Evolutionary conservation across 2,329 filamentous ascomycete species (phyloP), one percentile per base, ranked within the genome.

Genomic region (Neobulgaria alba): DNA sequence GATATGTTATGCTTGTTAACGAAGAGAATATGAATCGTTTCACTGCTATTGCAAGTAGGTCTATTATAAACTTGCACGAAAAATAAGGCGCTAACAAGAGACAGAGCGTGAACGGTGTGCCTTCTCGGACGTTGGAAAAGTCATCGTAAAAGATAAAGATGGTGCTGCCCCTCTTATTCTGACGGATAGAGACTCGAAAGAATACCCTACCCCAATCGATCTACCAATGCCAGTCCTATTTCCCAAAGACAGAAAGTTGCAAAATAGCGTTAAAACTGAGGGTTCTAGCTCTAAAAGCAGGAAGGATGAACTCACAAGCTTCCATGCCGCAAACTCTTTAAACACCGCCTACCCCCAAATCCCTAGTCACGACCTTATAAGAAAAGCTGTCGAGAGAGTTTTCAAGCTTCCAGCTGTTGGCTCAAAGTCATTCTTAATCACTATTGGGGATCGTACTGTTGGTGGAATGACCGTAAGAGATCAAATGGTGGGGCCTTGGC

Each of bases 401-500:
- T 78, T 96, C 40, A 77, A 78, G 36, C 71, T 96, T 38, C 90
- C 92, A 15, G 77, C 89, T 1, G 92, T 96, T 16, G 90, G 88
- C n/a, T 95, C 89, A 16, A 96, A 96, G 65, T 88, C 83, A 16
- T 98, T 96, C 69, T 72, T 98, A 29, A 95, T 98, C 57, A 96
- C 92, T 2, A 98, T 96, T 51, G 89, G 85, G 36, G 92, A 96
- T 62, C 78, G 92, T 47, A 87, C 84, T 19, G 89, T 96, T 20
- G 90, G 90, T 50, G 92, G 90, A 37, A 72, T 96, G 43, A 88
- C 86, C 5, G 79, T 83, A 8, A 77, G 89, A 49, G 92, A 96
- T 59, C 92, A 96, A 63, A 89, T 96, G 77, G 90, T 95, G 39
- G 92, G 92, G 1, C 87, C 85, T 37, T 96, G 90, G 90, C 92